Base-by-base conservation (phyloP, 305 asterid genomes). In the Fraxinus velutina region DNA sequence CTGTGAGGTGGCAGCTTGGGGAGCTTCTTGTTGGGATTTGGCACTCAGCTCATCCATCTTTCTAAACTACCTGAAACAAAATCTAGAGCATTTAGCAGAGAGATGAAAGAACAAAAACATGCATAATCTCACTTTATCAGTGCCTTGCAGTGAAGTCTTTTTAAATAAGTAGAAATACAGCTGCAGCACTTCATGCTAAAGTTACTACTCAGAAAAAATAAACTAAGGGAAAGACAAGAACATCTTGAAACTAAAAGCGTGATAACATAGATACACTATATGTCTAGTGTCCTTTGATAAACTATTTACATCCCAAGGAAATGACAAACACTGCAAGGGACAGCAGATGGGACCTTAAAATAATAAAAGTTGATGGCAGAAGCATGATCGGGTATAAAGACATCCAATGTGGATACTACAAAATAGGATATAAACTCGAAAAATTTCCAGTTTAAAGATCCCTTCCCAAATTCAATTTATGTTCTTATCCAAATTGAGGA, bases 11-110 rank as follows among this genome's bases (percentile, higher is more conserved):
- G 87, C 82, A 85, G 80, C 75, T 42, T 77, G 79, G 27, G 86
- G 84, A 76, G 74, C 84, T 80, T 91, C 97, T 81, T 85, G 90
- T 77, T 73, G 64, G 81, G 93, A 62, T 72, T 86, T 88, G 32
- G 81, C 79, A 82, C 81, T 70, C 60, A 81, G 42, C 57, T 84
- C 89, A 22, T 90, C 91, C 79, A 80, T 86, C 78, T 83, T 79
- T 81, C 90, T 81, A 75, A 76, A 81, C 84, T 78, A 71, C 75
- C 87, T 82, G 90, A 78, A 73, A 64, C 68, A 62, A 76, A 72
- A 83, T 42, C 6, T 29, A 5, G 52, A 33, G 70, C 52, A 75
- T 10, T 62, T 74, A 70, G 37, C 17, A 68, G 37, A 68, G 74
- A 0, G 29, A 68, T 68, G 74, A 29, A 68, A 27, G 17, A 27